Evolutionary conservation across 1,284 basidiomycete species (phyloP).

Genomic region (Moniliophthora roreri): DNA sequence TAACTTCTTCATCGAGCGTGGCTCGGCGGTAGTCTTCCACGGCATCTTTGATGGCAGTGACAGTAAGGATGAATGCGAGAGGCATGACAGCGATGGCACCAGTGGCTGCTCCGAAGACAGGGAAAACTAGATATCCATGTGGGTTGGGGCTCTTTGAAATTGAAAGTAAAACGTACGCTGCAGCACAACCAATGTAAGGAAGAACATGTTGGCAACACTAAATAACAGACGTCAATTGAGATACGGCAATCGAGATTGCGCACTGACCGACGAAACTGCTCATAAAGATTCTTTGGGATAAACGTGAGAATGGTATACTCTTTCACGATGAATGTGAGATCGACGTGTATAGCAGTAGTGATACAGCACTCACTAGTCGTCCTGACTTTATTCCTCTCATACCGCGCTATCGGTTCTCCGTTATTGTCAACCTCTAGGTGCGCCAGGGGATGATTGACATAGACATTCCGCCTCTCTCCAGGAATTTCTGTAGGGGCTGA

Average conservation of each 20-base stretch:
- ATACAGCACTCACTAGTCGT: conserved; percentile 75
- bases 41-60: conserved; percentile 94
- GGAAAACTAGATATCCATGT: conserved; percentile 60
- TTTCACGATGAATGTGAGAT: conserved; percentile 29
- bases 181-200: conserved; percentile 81
- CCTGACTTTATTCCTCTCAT: conserved; percentile 92
- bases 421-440: conserved; percentile 64
- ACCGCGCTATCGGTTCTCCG: conserved; percentile 79
- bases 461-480: conserved; percentile 72
- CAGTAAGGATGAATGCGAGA: conserved; percentile 81
- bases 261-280: conserved; percentile 81
- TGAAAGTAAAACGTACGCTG: conserved; percentile 54
- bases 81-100: conserved; percentile 87
- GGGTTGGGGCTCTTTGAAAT: neutral
- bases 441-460: conserved; percentile 73
- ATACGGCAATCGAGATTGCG: conserved; percentile 11
- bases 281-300: conserved; percentile 90
- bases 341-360: conserved; percentile 8
- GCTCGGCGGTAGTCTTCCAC: conserved; percentile 93
- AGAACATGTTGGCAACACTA: conserved; percentile 92
- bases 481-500: conserved; percentile 36
- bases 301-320: conserved; percentile 94
- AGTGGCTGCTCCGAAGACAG: conserved; percentile 87
- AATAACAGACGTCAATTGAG: neutral
- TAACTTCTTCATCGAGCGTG: conserved; percentile 86